Percentiles rank a stretch among this genome's conserved stretches.
Evolutionary conservation across 345 rosid genomes (phyloP).

Genomic region (Lumnitzera littorea): DNA sequence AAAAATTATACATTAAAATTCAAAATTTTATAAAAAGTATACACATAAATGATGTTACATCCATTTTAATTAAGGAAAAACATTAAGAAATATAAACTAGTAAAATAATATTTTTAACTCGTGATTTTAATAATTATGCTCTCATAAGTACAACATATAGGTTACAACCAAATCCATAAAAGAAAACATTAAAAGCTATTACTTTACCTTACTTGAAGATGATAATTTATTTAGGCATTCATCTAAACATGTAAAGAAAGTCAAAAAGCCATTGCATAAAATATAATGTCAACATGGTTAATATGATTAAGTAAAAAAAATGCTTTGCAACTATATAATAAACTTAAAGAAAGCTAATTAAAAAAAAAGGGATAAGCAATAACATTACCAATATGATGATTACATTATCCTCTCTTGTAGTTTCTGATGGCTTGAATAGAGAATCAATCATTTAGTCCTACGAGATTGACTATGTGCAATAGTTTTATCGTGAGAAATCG

Average conservation of each 20-base stretch:
- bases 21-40: too few species aligned
- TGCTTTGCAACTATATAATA: too few species aligned
- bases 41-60: too few species aligned
- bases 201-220: conserved; percentile 27
- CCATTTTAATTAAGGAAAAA: too few species aligned
- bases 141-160: neutral
- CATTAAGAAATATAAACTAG: too few species aligned
- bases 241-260: conserved; percentile 31
- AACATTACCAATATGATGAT: conserved; percentile 22
- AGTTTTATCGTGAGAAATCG: conserved; percentile 39
- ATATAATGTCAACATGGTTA: too few species aligned
- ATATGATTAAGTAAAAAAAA: too few species aligned
- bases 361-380: too few species aligned
- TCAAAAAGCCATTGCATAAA: conserved; percentile 36
- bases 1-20: too few species aligned
- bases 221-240: conserved; percentile 35
- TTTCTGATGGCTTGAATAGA: conserved; percentile 22
- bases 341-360: too few species aligned
- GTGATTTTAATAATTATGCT: too few species aligned
- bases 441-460: conserved; percentile 42
- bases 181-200: neutral
- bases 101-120: too few species aligned
- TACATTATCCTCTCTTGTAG: conserved; percentile 31
- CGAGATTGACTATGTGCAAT: conserved; percentile 40
- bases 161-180: neutral